These are phyloP conservation scores for Emmonsiellopsis sp. DNA, from an alignment of 2,329 filamentous ascomycete genomes.

Conservation along the genomic window DNA sequence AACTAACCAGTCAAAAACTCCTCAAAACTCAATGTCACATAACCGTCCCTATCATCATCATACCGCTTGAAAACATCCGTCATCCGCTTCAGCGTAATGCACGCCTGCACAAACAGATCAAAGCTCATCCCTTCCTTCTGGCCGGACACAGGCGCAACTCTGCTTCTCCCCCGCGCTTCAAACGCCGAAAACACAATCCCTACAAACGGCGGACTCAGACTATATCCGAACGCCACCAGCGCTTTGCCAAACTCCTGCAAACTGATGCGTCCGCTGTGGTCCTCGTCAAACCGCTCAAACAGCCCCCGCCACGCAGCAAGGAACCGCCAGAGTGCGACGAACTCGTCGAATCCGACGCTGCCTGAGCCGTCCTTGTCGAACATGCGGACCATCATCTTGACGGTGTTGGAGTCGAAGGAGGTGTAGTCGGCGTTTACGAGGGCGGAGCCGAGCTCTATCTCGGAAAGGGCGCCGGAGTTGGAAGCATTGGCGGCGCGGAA, in stretches of 20 bases:
- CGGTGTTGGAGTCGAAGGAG: conserved; percentile 84
- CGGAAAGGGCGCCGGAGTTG: conserved; percentile 73
- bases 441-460: conserved; percentile 76
- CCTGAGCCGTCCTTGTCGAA: conserved; percentile 88
- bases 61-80: conserved; percentile 99
- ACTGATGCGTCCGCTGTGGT: conserved; percentile 77
- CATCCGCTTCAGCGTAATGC: conserved; percentile 95
- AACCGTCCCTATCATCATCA: conserved; percentile 92
- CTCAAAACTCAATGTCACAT: conserved; percentile 74
- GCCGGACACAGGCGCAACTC: conserved; percentile 24
- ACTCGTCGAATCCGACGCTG: conserved; percentile 89
- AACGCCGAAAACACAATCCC: conserved; percentile 79
- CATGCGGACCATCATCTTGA: conserved; percentile 99
- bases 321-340: conserved; percentile 94
- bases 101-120: conserved; percentile 94
- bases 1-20: conserved; percentile 59
- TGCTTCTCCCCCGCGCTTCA: conserved; percentile 48
- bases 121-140: conserved; percentile 68
- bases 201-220: conserved; percentile 75
- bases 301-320: conserved; percentile 86
- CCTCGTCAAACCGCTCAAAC: conserved; percentile 90
- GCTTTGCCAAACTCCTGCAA: conserved; percentile 82
- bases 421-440: conserved; percentile 96
- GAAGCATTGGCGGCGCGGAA: conserved; percentile 79
- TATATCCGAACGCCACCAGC: conserved; percentile 85